A percentile compares a stretch with the other conserved stretches of the same genome.
phyloP scores from a whole-genome alignment of 345 rosid species.

The Cochlearia excelsa region DNA sequence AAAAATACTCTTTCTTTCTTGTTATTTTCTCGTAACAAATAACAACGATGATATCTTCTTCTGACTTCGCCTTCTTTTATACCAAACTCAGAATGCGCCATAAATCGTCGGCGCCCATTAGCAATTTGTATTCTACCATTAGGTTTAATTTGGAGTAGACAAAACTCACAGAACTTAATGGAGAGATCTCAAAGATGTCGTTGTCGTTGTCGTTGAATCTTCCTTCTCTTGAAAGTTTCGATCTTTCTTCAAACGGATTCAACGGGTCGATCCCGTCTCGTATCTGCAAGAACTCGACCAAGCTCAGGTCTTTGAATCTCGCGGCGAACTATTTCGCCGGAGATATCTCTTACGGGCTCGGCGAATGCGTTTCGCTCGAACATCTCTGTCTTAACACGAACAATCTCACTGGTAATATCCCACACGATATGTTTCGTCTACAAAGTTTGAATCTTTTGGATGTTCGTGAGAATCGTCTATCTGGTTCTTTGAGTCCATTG shows the following conservation, averaged over 20 bases:
- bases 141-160: too few species aligned
- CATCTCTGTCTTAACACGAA: slow-evolving; percentile 59
- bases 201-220: slow-evolving; percentile 30
- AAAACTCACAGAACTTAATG: slow-evolving; percentile 48
- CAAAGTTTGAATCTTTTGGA: slow-evolving; percentile 39
- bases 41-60: too few species aligned
- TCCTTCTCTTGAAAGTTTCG: slow-evolving; percentile 43
- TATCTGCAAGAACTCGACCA: slow-evolving; percentile 49
- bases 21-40: too few species aligned
- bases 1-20: too few species aligned
- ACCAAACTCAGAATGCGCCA: too few species aligned
- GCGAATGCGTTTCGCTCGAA: slow-evolving; percentile 45
- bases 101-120: too few species aligned
- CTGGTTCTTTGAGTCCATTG: slow-evolving; percentile 44
- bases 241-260: slow-evolving; percentile 49
- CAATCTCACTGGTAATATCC: slow-evolving; percentile 49
- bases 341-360: slow-evolving; percentile 42
- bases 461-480: slow-evolving; percentile 53
- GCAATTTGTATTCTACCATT: too few species aligned
- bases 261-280: slow-evolving; percentile 48
- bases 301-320: slow-evolving; percentile 35
- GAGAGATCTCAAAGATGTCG: slow-evolving; percentile 37
- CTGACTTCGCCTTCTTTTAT: too few species aligned
- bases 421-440: slow-evolving; percentile 50
- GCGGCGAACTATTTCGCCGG: slow-evolving; percentile 61